phyloP scores from a whole-genome alignment of 2,329 filamentous ascomycete species.

The Sclerotinia glacialis region DNA sequence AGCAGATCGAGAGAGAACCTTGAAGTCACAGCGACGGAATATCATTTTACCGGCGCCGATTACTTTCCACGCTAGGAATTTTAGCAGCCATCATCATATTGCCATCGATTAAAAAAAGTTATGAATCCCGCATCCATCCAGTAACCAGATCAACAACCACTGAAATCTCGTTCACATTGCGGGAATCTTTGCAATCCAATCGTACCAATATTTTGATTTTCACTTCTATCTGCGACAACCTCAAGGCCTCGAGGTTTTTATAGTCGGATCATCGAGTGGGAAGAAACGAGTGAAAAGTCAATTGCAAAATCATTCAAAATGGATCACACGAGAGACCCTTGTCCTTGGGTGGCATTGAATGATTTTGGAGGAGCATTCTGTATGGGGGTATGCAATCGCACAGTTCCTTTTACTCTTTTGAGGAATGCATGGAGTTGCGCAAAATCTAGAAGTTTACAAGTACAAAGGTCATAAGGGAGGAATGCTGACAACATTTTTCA shows the following conservation, averaged over 20 bases:
- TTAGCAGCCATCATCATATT: slow-evolving; percentile 20
- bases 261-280: neutral
- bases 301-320: slow-evolving; percentile 47
- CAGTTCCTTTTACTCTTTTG: slow-evolving; percentile 14
- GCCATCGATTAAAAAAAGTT: slow-evolving; percentile 19
- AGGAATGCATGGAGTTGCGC: neutral
- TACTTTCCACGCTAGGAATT: slow-evolving; percentile 15
- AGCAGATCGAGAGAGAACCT: no score
- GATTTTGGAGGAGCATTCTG: slow-evolving; percentile 96
- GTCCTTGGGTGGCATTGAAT: slow-evolving; percentile 93
- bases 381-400: slow-evolving; percentile 74
- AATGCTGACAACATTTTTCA: slow-evolving; percentile 39
- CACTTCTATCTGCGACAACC: neutral
- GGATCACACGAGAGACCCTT: slow-evolving; percentile 97
- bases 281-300: neutral
- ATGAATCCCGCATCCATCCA: neutral
- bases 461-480: neutral
- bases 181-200: neutral
- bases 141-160: neutral
- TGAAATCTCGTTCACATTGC: neutral
- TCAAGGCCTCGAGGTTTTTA: neutral
- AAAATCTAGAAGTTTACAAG: neutral
- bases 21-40: neutral
- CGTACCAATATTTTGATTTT: neutral
- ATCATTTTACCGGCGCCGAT: slow-evolving; percentile 1